Evolutionary conservation across 306 rosid species (phyloP), one percentile per base, ranked within the genome.

Genomic region (Cyclanthera cordifolia): DNA sequence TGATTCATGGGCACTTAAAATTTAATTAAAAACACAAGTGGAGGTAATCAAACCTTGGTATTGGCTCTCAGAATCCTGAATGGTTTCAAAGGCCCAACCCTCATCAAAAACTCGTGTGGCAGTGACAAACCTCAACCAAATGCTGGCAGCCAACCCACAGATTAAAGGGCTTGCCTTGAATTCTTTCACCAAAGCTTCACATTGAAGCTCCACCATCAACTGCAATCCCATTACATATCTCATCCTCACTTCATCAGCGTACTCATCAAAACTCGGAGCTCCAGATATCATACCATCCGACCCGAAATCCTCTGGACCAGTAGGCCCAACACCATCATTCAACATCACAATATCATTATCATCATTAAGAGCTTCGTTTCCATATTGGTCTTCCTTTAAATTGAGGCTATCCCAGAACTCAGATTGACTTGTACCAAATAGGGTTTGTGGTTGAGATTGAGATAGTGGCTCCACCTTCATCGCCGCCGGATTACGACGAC

Each of bases 111-210:
- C 80, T 57, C 77, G 83, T 61, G 96, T 84, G 47, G 19, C 47
- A 39, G 88, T 85, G 66, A 91, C 84, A 69, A 85, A 82, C 66
- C 96, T 82, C 80, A 88, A 72, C 97, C 96, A 92, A 69, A 89
- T 78, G 7, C 87, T 85, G 34, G 84, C 95, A 53, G 86, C 81
- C 79, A 87, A 75, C 14, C 96, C 96, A 79, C 97, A 92, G 28
- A 92, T 79, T 70, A 87, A 32, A 47, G 96, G 97, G 45, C 72
- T 87, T 45, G 80, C 96, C 72, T 87, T 84, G 75, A 87, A 89
- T 74, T 87, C 89, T 68, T 84, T 81, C 47, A 85, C 90, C 81
- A 92, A 53, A 16, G 81, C 89, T 76, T 89, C 95, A 5, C 96
- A 89, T 20, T 89, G 97, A 78, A 84, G 79, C 81, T 89, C 81